A percentile compares a stretch with the other conserved stretches of the same genome.
These are phyloP conservation scores for Phragmites australis DNA, from an alignment of 176 grass and related monocot species.

Conservation along the genomic window DNA sequence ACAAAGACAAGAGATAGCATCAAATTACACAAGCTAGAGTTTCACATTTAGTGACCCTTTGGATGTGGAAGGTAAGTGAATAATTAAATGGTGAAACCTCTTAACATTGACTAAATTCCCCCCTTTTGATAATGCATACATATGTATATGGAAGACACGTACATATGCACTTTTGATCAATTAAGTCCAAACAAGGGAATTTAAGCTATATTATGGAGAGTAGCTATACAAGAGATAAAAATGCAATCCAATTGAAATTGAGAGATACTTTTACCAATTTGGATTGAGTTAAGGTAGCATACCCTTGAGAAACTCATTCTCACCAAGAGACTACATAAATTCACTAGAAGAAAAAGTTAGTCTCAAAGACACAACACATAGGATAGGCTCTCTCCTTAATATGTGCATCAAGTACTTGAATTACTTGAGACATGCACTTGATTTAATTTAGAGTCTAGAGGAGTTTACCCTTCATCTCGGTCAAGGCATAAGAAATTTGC, in stretches of 20 bases:
- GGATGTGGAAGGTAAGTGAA: neutral
- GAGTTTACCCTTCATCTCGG: no score
- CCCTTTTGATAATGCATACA: neutral
- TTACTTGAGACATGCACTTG: no score
- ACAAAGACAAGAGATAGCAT: no score
- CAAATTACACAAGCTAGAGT: neutral
- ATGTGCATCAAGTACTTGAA: no score
- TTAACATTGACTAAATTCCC: neutral
- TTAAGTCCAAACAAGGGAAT: neutral
- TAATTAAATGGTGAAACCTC: neutral
- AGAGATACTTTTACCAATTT: no score
- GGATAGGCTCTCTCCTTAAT: no score
- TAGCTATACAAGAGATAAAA: neutral
- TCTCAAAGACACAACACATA: no score
- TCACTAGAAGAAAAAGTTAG: no score
- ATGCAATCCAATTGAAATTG: neutral
- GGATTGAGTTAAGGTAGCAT: neutral
- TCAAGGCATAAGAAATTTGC: no score
- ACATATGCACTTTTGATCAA: neutral
- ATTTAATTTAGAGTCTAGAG: no score
- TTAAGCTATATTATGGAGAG: neutral
- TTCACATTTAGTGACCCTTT: neutral
- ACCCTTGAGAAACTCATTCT: neutral
- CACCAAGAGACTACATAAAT: no score
- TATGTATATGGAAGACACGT: neutral